Base-by-base conservation (phyloP, 371 early-diverging fungal species). In the Sporodiniella umbellata region DNA sequence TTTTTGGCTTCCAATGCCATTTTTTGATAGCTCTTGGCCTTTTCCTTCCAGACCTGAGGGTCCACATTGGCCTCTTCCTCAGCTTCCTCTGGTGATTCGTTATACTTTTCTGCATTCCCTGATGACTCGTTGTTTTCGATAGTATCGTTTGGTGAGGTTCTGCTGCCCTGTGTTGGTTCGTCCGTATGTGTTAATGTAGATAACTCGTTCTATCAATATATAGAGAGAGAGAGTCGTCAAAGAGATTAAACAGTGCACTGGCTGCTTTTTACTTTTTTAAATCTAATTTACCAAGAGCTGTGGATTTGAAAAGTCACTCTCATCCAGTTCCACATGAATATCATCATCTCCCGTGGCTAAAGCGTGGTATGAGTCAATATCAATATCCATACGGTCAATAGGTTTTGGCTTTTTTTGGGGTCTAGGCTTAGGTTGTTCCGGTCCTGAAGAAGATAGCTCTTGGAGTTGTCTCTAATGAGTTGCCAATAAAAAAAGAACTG, bases 271-370 rank as follows among this genome's bases (percentile, higher is more conserved):
- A 7, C 10, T 28, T 28, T 28, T 28, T 38, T 17, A 4, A 8
- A 14, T 21, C 8, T 44, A 10, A 42, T 42, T 61, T 62, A 73
- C 78, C 51, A 77, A 35, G n/a, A 77, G 42, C 17, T 51, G 35
- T 4, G 78, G 72, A 43, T 77, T 74, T 15, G 55, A 51, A 14
- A 71, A 48, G 49, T 77, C 78, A 1, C 31, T 54, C 28, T 77
- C 78, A 24, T 62, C 55, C 10, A 77, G 43, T 8, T 70, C 64
- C 5, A 77, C 68, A 1, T 77, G 48, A 8, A 66, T 56, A 42
- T 71, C 72, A 25, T 66, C 57, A n/a, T 58, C 52, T 5, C 56
- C 70, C 33, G 64, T 61, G 12, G 70, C 68, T 19, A 77, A 51
- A 2, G 60, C 53, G 17, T 66, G 60, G 60, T 67, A 77, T 14